These are phyloP conservation scores for Polymyxa betae DNA, from an alignment of 208 protist genomes.

Conservation along the genomic window DNA sequence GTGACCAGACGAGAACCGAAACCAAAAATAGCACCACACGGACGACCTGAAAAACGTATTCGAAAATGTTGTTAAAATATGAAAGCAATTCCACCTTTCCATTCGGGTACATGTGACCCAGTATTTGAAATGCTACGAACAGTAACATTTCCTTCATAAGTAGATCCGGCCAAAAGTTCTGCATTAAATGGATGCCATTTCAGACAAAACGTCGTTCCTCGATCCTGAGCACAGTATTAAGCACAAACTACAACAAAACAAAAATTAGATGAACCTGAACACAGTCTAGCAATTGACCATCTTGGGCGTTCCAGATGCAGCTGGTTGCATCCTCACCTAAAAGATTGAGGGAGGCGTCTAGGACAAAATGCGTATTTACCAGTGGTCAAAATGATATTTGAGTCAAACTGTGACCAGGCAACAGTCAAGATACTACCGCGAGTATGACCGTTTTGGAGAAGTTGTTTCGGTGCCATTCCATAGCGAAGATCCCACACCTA, in stretches of 20 bases:
- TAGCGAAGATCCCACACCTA: constrained; percentile 36
- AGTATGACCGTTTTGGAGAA: constrained; percentile 4
- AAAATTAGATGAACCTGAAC: background rate
- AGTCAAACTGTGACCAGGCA: constrained; percentile 46
- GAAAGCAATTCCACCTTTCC: background rate
- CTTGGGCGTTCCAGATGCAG: constrained; percentile 32
- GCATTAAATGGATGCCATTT: constrained; percentile 16
- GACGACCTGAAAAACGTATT: background rate
- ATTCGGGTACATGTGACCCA: background rate
- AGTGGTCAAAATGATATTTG: constrained; percentile 11
- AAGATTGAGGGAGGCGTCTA: background rate
- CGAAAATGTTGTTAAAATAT: background rate
- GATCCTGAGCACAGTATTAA: background rate
- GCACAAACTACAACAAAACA: background rate
- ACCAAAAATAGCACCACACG: constrained; percentile 38
- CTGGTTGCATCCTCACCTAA: constrained; percentile 7
- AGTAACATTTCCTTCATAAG: constrained; percentile 10
- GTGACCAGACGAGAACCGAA: constrained; percentile 23
- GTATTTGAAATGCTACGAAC: constrained; percentile 47
- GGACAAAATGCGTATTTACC: background rate
- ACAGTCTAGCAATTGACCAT: background rate
- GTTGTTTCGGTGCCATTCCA: background rate
- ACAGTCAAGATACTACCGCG: constrained; percentile 42
- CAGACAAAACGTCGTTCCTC: constrained; percentile 11
- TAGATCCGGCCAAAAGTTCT: constrained; percentile 12